These are phyloP conservation scores for Aspergillus biplanus DNA, from an alignment of 495 filamentous ascomycete species.

Conservation along the genomic window DNA sequence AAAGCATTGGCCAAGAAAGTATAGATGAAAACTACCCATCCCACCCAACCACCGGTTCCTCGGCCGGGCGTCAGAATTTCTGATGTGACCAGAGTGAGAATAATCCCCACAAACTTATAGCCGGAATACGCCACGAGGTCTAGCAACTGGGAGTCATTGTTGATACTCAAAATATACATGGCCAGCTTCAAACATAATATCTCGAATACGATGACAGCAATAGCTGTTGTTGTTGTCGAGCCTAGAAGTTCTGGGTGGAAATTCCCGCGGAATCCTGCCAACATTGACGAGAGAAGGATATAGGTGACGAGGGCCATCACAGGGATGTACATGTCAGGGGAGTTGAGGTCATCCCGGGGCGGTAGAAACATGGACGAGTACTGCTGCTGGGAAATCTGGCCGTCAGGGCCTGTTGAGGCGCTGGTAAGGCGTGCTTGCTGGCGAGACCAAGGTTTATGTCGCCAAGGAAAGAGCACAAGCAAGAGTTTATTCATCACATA, in stretches of 20 bases:
- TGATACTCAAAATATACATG: slow-evolving; percentile 90
- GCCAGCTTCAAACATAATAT: slow-evolving; percentile 88
- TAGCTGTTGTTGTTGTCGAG: slow-evolving; percentile 80
- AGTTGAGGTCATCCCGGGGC: slow-evolving; percentile 96
- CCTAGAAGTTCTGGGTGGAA: slow-evolving; percentile 95
- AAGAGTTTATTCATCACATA: slow-evolving; percentile 84
- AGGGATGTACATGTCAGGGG: slow-evolving; percentile 99
- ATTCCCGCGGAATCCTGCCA: slow-evolving; percentile 87
- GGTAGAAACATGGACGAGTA: slow-evolving; percentile 86
- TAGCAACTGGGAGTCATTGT: slow-evolving; percentile 81
- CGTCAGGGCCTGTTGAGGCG: slow-evolving; percentile 61
- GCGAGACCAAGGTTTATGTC: slow-evolving; percentile 95
- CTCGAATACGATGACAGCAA: slow-evolving; percentile 81
- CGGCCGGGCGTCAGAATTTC: slow-evolving; percentile 75
- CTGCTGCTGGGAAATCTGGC: slow-evolving; percentile 58
- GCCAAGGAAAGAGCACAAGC: slow-evolving; percentile 95
- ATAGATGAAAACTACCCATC: slow-evolving; percentile 87
- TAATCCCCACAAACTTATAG: slow-evolving; percentile 98
- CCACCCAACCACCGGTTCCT: slow-evolving; percentile 82
- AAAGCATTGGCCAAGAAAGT: slow-evolving; percentile 93
- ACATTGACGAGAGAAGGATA: slow-evolving; percentile 85
- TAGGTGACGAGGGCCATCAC: slow-evolving; percentile 89
- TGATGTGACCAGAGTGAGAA: slow-evolving; percentile 76
- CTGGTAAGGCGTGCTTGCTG: slow-evolving; percentile 58
- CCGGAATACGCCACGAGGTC: slow-evolving; percentile 95